Evolutionary conservation across 768 basidiomycete genomes (phyloP).

Genomic region (Termitomyces sp.): DNA sequence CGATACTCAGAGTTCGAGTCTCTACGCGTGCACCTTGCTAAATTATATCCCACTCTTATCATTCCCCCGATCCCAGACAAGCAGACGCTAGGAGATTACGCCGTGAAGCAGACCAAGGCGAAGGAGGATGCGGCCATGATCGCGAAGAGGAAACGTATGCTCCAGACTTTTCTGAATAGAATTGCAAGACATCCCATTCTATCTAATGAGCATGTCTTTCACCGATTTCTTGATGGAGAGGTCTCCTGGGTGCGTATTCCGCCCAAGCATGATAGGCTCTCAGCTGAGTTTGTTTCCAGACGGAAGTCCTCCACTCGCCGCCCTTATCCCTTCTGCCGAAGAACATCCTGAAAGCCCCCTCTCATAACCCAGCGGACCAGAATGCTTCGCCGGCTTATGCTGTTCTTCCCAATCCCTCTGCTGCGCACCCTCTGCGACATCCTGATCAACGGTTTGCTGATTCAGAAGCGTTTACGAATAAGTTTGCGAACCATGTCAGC

Average conservation of each 20-base stretch:
- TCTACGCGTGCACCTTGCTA: slow-evolving; percentile 75
- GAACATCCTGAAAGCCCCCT: slow-evolving; percentile 93
- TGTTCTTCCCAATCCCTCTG: slow-evolving; percentile 85
- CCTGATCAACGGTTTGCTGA: slow-evolving; percentile 97
- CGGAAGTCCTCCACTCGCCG: slow-evolving; percentile 90
- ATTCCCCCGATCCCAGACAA: slow-evolving; percentile 98
- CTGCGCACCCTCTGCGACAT: slow-evolving; percentile 82
- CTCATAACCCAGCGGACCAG: slow-evolving; percentile 89
- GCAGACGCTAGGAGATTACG: slow-evolving; percentile 94
- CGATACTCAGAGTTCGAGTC: slow-evolving; percentile 99
- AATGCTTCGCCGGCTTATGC: slow-evolving; percentile 71
- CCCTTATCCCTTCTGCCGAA: slow-evolving; percentile 90
- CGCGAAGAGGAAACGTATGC: slow-evolving; percentile 86
- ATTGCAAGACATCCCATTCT: slow-evolving; percentile 89
- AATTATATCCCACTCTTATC: slow-evolving; percentile 93
- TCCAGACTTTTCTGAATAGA: slow-evolving; percentile 93
- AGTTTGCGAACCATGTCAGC: slow-evolving; percentile 88
- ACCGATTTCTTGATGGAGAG: slow-evolving; percentile 92
- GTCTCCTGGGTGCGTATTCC: slow-evolving; percentile 81
- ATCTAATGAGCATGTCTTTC: slow-evolving; percentile 94
- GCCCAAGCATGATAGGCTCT: not conserved
- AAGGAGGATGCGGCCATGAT: slow-evolving; percentile 95
- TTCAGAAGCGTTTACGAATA: slow-evolving; percentile 93
- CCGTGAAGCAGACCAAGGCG: slow-evolving; percentile 93
- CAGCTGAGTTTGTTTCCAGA: slow-evolving; percentile 37